Percentiles rank a stretch among this genome's conserved stretches.
Conservation (phyloP, 352 stramenopile genomes). For the Pelagophyceae sp. region DNA sequence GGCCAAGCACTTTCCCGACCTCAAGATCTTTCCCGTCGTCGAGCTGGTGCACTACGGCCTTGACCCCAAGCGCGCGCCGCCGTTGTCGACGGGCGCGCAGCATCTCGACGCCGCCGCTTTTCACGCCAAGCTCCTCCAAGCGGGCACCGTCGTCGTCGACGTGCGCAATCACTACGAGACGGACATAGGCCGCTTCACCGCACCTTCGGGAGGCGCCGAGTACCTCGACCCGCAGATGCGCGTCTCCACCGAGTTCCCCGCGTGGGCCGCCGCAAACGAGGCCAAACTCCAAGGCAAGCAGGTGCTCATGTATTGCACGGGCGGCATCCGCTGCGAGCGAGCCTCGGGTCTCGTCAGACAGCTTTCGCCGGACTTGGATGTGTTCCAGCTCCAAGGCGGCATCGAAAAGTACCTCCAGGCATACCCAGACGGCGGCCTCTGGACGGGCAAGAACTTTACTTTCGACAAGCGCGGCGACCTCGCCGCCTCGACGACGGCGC, state of each 20-base stretch:
- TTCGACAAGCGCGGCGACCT: constrained; percentile 67
- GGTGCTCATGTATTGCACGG: constrained; percentile 59
- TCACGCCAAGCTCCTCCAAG: constrained; percentile 52
- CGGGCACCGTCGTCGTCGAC: constrained; percentile 62
- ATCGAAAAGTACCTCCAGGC: constrained; percentile 62
- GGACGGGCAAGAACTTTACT: constrained; percentile 67
- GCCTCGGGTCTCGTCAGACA: constrained; percentile 57
- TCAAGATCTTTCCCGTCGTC: constrained; percentile 50
- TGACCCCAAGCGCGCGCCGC: not conserved
- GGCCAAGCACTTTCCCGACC: constrained; percentile 48
- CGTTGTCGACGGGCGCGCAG: not conserved
- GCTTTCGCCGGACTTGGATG: constrained; percentile 49
- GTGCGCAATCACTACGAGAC: constrained; percentile 72
- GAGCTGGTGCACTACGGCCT: constrained; percentile 34
- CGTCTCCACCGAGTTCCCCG: constrained; percentile 49
- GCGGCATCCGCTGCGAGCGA: constrained; percentile 49
- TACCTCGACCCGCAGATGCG: constrained; percentile 1
- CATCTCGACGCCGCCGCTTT: constrained; percentile 55
- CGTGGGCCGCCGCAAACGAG: constrained; percentile 51
- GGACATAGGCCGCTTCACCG: constrained; percentile 64
- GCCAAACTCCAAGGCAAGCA: constrained; percentile 54
- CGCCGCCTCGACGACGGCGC: constrained; percentile 22
- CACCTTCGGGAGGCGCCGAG: too few relatives aligned
- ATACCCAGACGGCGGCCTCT: constrained; percentile 60
- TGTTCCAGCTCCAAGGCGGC: constrained; percentile 62